Evolutionary conservation across 2,329 filamentous ascomycete species (phyloP).

Genomic region (Colletotrichum cereale): DNA sequence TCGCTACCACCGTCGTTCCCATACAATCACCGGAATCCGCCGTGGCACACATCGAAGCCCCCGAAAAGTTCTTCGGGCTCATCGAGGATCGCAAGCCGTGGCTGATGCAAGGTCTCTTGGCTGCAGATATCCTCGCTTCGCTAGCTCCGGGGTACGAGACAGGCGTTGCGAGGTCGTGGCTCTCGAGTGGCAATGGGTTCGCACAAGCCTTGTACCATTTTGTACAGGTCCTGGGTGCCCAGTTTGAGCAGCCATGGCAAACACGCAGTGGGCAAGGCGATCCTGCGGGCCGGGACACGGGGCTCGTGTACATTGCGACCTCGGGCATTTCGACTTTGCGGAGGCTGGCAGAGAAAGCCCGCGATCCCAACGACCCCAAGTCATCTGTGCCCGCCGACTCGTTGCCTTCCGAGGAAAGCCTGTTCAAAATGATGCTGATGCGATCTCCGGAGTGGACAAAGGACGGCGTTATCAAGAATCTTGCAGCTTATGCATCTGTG

Average conservation of each 20-base stretch:
- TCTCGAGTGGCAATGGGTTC: slow-evolving; percentile 86
- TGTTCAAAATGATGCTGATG: slow-evolving; percentile 77
- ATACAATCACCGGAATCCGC: slow-evolving; percentile 60
- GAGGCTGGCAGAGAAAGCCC: slow-evolving; percentile 76
- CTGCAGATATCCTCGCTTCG: slow-evolving; percentile 87
- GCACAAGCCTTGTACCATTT: slow-evolving; percentile 83
- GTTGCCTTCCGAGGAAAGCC: slow-evolving; percentile 74
- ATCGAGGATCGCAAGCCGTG: slow-evolving; percentile 89
- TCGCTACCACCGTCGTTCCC: slow-evolving; percentile 88
- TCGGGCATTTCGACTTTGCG: slow-evolving; percentile 77
- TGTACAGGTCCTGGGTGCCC: slow-evolving; percentile 77
- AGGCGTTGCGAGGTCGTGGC: slow-evolving; percentile 81
- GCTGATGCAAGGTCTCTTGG: slow-evolving; percentile 91
- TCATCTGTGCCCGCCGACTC: slow-evolving; percentile 69
- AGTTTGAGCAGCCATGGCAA: slow-evolving; percentile 63
- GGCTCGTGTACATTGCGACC: slow-evolving; percentile 73
- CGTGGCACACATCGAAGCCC: slow-evolving; percentile 42
- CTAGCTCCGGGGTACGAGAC: slow-evolving; percentile 79
- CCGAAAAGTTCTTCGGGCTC: slow-evolving; percentile 61
- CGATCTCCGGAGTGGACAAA: slow-evolving; percentile 71
- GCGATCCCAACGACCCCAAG: slow-evolving; percentile 64
- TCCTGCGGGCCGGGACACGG: slow-evolving; percentile 53
- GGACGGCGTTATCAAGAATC: slow-evolving; percentile 75
- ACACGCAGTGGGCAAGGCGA: slow-evolving; percentile 49
- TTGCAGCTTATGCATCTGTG: slow-evolving; percentile 73